Evolutionary conservation across 805 yeast species (phyloP).

Genomic region (Wickerhamiella australiensis): DNA sequence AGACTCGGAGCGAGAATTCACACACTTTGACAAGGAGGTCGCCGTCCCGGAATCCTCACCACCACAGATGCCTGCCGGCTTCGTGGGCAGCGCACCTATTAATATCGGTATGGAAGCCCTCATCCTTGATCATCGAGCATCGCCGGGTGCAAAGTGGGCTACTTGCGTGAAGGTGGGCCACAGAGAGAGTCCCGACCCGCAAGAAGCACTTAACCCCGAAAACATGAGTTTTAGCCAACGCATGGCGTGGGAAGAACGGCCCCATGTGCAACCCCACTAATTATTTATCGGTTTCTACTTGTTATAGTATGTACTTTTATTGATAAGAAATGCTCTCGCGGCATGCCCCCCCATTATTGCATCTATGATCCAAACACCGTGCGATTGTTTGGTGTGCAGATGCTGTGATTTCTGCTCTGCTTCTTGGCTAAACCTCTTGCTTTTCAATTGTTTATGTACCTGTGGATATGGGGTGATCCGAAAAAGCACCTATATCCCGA

Average conservation of each 20-base stretch:
- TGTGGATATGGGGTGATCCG: too few species aligned
- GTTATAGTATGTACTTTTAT: background rate
- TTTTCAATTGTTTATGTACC: too few species aligned
- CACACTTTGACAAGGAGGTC: background rate
- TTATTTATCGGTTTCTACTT: background rate
- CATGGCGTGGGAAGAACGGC: slow-evolving; percentile 22
- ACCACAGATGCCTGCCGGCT: background rate
- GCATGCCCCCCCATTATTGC: too few species aligned
- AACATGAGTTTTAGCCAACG: slow-evolving; percentile 24
- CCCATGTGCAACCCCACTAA: background rate
- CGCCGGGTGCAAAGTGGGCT: background rate
- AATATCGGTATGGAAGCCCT: slow-evolving; percentile 9
- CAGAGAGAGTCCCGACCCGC: background rate
- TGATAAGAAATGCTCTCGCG: too few species aligned
- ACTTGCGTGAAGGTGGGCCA: background rate
- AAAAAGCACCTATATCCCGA: too few species aligned
- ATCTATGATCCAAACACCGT: too few species aligned
- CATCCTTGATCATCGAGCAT: background rate
- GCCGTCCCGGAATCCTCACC: too few species aligned
- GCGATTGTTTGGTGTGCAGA: too few species aligned
- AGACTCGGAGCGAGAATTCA: background rate
- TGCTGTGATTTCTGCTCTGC: too few species aligned
- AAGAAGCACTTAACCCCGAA: slow-evolving; percentile 15
- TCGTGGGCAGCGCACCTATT: slow-evolving; percentile 12
- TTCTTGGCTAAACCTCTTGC: too few species aligned